phyloP scores from a whole-genome alignment of 768 basidiomycete genomes.

The Phylloporus arenicola region DNA sequence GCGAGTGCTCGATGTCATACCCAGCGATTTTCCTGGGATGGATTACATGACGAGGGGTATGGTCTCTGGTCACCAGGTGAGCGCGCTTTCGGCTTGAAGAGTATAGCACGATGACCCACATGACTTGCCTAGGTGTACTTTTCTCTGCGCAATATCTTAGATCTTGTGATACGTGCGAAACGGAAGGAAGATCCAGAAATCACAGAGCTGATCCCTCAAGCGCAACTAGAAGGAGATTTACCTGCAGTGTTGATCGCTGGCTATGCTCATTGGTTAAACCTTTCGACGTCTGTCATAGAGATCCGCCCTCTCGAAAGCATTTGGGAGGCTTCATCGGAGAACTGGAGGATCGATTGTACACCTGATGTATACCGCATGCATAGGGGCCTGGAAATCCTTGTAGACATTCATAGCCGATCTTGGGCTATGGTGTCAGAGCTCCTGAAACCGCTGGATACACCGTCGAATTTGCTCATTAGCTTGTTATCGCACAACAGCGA shows the following conservation, averaged over 20 bases:
- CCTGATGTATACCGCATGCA: conserved; percentile 3
- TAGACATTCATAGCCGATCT: conserved; percentile 26
- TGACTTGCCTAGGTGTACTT: too few species aligned
- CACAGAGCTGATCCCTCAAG: conserved; percentile 21
- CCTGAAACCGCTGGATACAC: conserved; percentile 19
- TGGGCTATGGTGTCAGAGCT: conserved; percentile 23
- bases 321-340: conserved; percentile 21
- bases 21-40: conserved; percentile 19
- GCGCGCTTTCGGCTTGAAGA: neutral
- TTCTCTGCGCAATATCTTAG: neutral
- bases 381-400: conserved; percentile 7
- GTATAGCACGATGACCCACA: neutral
- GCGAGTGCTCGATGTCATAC: conserved; percentile 14
- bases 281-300: conserved; percentile 21
- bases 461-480: conserved; percentile 19
- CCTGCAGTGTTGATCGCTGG: conserved; percentile 18
- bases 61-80: conserved; percentile 18
- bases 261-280: conserved; percentile 28
- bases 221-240: conserved; percentile 20
- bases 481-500: neutral
- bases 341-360: conserved; percentile 23
- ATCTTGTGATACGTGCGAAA: conserved; percentile 14
- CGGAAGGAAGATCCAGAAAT: neutral
- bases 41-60: conserved; percentile 17
- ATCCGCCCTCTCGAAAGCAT: conserved; percentile 20